Conservation (phyloP, 345 rosid genomes). For the Corymbia maculata region DNA sequence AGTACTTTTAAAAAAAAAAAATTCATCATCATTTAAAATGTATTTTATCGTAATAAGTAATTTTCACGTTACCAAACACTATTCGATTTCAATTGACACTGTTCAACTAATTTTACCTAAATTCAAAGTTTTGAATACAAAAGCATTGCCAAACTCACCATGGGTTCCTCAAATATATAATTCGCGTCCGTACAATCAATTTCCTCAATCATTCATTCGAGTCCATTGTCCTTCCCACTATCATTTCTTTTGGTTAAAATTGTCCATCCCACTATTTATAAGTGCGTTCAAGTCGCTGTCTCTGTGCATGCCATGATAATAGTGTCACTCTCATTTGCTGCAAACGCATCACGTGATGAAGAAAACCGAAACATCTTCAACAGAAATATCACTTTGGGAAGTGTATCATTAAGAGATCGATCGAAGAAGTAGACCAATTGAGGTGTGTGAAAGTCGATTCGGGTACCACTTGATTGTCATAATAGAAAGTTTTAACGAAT, state of each 20-base stretch:
- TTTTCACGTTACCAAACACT: too few relatives aligned
- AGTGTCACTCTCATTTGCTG: background rate
- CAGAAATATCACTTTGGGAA: background rate
- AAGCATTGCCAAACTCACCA: too few relatives aligned
- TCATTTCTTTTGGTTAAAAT: background rate
- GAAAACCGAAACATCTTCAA: background rate
- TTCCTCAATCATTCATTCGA: background rate
- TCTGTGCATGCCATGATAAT: background rate
- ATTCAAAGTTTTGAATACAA: too few relatives aligned
- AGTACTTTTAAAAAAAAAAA: too few relatives aligned
- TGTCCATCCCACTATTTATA: background rate
- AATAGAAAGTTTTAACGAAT: background rate
- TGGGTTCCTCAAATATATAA: background rate
- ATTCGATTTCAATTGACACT: too few relatives aligned
- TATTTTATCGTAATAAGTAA: too few relatives aligned
- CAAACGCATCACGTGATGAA: too few relatives aligned
- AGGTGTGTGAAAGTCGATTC: background rate
- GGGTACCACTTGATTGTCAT: background rate
- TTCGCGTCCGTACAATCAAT: background rate
- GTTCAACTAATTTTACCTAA: too few relatives aligned
- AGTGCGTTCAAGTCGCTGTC: background rate
- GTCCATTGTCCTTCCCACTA: background rate
- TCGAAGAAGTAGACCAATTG: background rate
- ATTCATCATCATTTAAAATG: too few relatives aligned
- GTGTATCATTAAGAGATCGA: background rate